Conservation (phyloP, 805 yeast genomes). For the Pichia ethanolica region DNA sequence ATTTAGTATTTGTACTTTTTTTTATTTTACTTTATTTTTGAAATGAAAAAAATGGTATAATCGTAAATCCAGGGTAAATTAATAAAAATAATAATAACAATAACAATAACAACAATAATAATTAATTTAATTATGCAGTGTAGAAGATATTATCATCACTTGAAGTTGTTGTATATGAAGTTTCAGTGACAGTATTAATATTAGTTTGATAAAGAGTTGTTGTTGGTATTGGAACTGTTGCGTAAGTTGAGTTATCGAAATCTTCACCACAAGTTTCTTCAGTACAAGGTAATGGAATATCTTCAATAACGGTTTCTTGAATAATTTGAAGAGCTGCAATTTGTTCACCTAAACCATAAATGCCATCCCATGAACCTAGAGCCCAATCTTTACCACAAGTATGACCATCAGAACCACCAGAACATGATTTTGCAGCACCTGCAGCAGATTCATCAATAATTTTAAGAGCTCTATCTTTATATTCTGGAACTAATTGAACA, state of each 20-base stretch:
- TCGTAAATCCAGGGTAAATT: no score
- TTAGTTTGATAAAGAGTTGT: slow-evolving; percentile 3
- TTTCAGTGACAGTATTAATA: slow-evolving; percentile 1
- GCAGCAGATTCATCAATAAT: slow-evolving; percentile 36
- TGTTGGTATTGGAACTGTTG: slow-evolving; percentile 3
- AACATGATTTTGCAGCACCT: slow-evolving; percentile 69
- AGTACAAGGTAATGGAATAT: slow-evolving; percentile 6
- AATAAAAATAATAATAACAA: no score
- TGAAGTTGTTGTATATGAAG: slow-evolving; percentile 2
- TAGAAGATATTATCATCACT: slow-evolving; percentile 1
- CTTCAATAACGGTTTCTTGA: slow-evolving; percentile 42
- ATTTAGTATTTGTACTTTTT: no score
- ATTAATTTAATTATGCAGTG: background rate
- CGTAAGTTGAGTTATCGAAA: background rate
- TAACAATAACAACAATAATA: no score
- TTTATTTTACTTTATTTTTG: no score
- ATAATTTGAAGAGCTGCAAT: slow-evolving; percentile 65
- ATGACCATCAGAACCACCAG: slow-evolving; percentile 66
- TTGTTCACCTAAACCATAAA: slow-evolving; percentile 74
- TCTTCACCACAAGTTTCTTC: slow-evolving; percentile 6
- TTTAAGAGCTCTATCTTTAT: slow-evolving; percentile 32
- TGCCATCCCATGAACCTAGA: slow-evolving; percentile 50
- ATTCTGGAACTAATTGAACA: slow-evolving; percentile 39
- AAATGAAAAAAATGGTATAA: no score
- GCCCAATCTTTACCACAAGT: slow-evolving; percentile 74